phyloP scores from a whole-genome alignment of 164 flowering plant genomes.

The Berberis vulgaris region DNA sequence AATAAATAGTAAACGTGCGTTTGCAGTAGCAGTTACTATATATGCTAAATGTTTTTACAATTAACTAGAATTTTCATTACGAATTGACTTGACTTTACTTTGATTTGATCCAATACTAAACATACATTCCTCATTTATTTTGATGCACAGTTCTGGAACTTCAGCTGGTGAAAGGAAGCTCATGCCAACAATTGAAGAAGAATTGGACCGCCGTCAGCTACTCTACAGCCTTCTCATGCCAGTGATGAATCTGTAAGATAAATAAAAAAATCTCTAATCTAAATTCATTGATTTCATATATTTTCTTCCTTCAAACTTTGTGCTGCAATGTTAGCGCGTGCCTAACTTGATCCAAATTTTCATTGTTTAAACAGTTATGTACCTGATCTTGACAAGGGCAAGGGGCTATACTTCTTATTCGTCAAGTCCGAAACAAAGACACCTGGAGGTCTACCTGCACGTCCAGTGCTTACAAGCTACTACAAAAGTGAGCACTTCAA shows the following conservation, averaged over 20 bases:
- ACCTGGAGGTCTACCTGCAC: conserved; percentile 61
- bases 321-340: not conserved
- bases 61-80: not conserved
- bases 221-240: conserved; percentile 80
- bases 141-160: conserved; percentile 58
- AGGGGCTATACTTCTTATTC: conserved; percentile 60
- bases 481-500: conserved; percentile 70
- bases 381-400: conserved; percentile 64
- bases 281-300: not conserved
- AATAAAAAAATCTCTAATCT: not conserved
- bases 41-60: too few relatives aligned
- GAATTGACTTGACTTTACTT: not conserved
- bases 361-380: conserved; percentile 39
- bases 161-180: conserved; percentile 80
- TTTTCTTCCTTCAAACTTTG: not conserved
- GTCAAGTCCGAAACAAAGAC: conserved; percentile 57
- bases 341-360: not conserved
- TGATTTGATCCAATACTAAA: not conserved
- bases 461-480: conserved; percentile 76
- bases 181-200: conserved; percentile 73
- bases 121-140: not conserved
- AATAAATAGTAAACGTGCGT: not conserved
- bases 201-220: conserved; percentile 47
- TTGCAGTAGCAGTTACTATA: too few relatives aligned
- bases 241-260: conserved; percentile 62